These are phyloP conservation scores for Blastocystis sp. DNA, from an alignment of 352 stramenopile genomes.

Conservation along the genomic window DNA sequence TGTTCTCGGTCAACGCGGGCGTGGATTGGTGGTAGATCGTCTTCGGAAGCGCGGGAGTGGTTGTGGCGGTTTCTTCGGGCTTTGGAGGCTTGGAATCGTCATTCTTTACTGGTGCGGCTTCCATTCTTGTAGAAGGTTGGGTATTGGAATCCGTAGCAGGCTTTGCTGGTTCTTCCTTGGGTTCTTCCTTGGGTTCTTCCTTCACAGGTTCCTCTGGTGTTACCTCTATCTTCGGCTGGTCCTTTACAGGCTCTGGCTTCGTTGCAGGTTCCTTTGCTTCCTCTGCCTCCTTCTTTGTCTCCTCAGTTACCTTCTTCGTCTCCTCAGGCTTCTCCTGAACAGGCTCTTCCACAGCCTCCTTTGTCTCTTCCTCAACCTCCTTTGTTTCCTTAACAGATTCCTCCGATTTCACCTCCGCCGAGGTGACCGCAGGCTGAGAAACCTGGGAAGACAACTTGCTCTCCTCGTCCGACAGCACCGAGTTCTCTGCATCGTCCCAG, in stretches of 20 bases:
- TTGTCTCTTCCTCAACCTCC: background rate
- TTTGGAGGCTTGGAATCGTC: too few species aligned
- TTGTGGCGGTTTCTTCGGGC: background rate
- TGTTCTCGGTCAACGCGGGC: background rate
- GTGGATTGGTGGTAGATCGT: background rate
- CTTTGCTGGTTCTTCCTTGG: too few species aligned
- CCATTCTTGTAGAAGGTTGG: too few species aligned
- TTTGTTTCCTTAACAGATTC: background rate
- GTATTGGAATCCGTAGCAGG: too few species aligned
- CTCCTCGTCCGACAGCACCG: background rate
- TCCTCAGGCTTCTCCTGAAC: background rate
- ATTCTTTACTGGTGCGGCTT: too few species aligned
- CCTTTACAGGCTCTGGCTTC: background rate
- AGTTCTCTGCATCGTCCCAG: background rate
- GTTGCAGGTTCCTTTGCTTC: background rate
- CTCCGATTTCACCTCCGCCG: background rate
- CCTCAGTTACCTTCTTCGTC: too few species aligned
- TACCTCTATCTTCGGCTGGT: background rate
- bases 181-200: too few species aligned
- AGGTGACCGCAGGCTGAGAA: background rate
- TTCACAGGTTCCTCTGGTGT: background rate
- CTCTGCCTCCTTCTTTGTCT: constrained; percentile 3
- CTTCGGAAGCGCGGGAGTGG: background rate
- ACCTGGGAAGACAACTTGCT: too few species aligned
- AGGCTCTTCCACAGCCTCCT: background rate